phyloP scores from a whole-genome alignment of 805 yeast species.

The Wickerhamiella parazyma region DNA sequence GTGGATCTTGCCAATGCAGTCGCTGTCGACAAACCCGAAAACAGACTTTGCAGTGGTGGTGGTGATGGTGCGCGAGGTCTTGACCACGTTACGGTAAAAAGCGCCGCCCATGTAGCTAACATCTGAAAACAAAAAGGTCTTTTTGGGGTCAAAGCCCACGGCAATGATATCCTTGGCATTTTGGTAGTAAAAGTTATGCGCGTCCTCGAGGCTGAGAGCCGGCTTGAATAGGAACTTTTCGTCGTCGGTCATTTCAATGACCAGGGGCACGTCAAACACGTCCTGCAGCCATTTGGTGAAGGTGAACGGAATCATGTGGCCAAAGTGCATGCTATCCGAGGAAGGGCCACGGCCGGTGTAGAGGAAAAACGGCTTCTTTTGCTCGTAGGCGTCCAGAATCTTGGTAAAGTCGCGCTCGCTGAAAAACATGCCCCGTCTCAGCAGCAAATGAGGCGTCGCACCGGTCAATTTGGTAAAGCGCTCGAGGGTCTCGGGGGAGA shows the following conservation, averaged over 20 bases:
- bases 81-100: slow-evolving; percentile 86
- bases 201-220: slow-evolving; percentile 77
- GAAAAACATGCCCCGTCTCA: slow-evolving; percentile 85
- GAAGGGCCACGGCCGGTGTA: slow-evolving; percentile 98
- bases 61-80: slow-evolving; percentile 86
- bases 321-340: slow-evolving; percentile 86
- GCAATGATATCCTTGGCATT: slow-evolving; percentile 90
- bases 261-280: slow-evolving; percentile 90
- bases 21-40: slow-evolving; percentile 90
- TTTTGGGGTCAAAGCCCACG: slow-evolving; percentile 86
- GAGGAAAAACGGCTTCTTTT: slow-evolving; percentile 86
- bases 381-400: slow-evolving; percentile 81
- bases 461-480: slow-evolving; percentile 80
- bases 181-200: slow-evolving; percentile 60
- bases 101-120: slow-evolving; percentile 85
- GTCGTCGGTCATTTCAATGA: slow-evolving; percentile 89
- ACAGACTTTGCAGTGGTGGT: slow-evolving; percentile 96
- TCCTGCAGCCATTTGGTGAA: slow-evolving; percentile 98
- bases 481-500: slow-evolving; percentile 53
- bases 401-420: slow-evolving; percentile 54
- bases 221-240: slow-evolving; percentile 93
- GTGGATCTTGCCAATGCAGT: slow-evolving; percentile 86
- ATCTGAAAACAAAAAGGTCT: slow-evolving; percentile 91
- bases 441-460: slow-evolving; percentile 74
- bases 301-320: slow-evolving; percentile 89